Percentiles rank a stretch among this genome's conserved stretches.
These are phyloP conservation scores for Globisporangium carolinianum DNA, from an alignment of 352 stramenopile species.

Conservation along the genomic window DNA sequence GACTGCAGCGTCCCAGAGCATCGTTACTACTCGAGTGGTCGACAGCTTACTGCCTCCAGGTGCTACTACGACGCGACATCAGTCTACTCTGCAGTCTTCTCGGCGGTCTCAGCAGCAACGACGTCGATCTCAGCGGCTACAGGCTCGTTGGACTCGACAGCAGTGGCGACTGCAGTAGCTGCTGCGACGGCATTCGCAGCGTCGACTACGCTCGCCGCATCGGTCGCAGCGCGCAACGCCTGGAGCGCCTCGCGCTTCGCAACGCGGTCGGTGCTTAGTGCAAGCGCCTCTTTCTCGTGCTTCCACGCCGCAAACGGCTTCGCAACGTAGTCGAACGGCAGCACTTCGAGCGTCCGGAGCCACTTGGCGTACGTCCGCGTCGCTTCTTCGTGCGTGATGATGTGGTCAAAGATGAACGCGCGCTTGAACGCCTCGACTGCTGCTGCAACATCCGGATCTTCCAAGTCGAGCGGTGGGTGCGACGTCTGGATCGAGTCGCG, in stretches of 20 bases:
- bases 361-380: slow-evolving; percentile 80
- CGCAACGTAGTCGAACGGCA: slow-evolving; percentile 66
- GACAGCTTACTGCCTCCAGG: not conserved
- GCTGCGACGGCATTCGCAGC: not conserved
- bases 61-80: not conserved
- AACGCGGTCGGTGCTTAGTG: slow-evolving; percentile 25
- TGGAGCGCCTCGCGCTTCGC: slow-evolving; percentile 38
- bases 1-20: too few species aligned
- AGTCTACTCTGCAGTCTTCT: not conserved
- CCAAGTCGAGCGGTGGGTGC: slow-evolving; percentile 61
- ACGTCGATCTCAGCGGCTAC: not conserved
- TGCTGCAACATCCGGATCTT: slow-evolving; percentile 36
- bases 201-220: not conserved
- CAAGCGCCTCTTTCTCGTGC: slow-evolving; percentile 62
- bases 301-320: slow-evolving; percentile 67
- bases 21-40: not conserved
- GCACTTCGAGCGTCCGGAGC: slow-evolving; percentile 55
- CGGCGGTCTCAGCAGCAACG: not conserved
- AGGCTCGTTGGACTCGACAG: too few species aligned
- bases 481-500: slow-evolving; percentile 55
- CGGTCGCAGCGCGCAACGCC: slow-evolving; percentile 11
- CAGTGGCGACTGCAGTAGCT: not conserved
- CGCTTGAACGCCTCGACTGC: slow-evolving; percentile 76
- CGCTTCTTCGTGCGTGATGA: slow-evolving; percentile 70
- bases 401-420: slow-evolving; percentile 73